Conservation (phyloP, 2,329 filamentous ascomycete species). For the Sordariomycetes sp. region DNA sequence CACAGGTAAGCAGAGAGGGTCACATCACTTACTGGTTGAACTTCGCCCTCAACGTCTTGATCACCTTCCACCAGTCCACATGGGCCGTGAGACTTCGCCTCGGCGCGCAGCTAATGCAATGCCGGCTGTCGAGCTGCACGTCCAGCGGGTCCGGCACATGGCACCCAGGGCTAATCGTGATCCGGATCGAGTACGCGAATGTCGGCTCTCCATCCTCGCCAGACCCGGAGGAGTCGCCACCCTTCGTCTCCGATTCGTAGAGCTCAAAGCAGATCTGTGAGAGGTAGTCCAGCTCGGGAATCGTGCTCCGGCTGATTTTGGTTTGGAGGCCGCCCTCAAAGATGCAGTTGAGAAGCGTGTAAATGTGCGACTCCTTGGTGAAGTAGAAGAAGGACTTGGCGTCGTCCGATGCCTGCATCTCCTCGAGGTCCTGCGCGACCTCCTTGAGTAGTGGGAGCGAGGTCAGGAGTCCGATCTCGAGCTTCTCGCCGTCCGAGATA, state of each 20-base stretch:
- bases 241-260: constrained; percentile 82
- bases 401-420: constrained; percentile 89
- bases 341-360: constrained; percentile 95
- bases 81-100: constrained; percentile 82
- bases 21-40: constrained; percentile 69
- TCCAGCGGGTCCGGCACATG: constrained; percentile 95
- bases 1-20: constrained; percentile 6
- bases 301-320: constrained; percentile 90
- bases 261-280: constrained; percentile 97
- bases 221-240: constrained; percentile 17
- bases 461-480: constrained; percentile 94
- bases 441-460: constrained; percentile 90
- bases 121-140: constrained; percentile 89
- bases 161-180: constrained; percentile 90
- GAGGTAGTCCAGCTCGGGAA: constrained; percentile 94
- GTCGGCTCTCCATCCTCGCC: constrained; percentile 46
- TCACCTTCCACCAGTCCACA: constrained; percentile 92
- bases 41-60: constrained; percentile 87
- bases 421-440: constrained; percentile 92
- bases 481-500: constrained; percentile 88
- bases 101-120: constrained; percentile 93
- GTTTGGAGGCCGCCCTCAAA: constrained; percentile 93
- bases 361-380: constrained; percentile 98
- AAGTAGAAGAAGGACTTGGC: constrained; percentile 98
- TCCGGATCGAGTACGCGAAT: constrained; percentile 92